These are phyloP conservation scores for Trichoderma aggressivum DNA, from an alignment of 2,329 filamentous ascomycete genomes.

Conservation along the genomic window DNA sequence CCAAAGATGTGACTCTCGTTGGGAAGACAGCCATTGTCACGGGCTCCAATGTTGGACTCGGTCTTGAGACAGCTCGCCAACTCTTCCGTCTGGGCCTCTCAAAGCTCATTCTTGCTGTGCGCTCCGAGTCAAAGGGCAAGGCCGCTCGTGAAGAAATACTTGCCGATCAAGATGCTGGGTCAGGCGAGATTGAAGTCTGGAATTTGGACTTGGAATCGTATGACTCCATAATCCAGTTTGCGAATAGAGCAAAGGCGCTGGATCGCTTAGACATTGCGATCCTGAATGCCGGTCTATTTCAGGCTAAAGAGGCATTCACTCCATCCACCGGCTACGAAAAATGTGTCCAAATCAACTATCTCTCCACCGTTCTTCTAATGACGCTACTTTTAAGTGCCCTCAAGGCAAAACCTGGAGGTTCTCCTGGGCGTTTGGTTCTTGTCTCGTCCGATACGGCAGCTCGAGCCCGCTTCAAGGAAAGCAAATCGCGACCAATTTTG, in stretches of 20 bases:
- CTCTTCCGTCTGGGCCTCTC: neutral
- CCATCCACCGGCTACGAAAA: neutral
- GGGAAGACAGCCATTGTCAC: neutral
- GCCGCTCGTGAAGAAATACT: neutral
- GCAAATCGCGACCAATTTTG: neutral
- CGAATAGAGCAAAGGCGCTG: neutral
- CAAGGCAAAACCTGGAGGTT: neutral
- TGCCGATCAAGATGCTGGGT: neutral
- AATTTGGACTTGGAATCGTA: neutral
- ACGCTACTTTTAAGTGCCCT: neutral
- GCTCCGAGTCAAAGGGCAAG: neutral
- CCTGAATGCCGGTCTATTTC: neutral
- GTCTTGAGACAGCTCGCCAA: neutral
- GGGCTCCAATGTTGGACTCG: neutral
- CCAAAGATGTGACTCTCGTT: neutral
- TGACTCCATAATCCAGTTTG: neutral
- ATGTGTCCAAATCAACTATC: neutral
- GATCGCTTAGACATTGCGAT: constrained; percentile 2
- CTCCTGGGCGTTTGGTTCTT: neutral
- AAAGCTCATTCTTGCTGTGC: constrained; percentile 6
- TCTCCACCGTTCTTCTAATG: constrained; percentile 1
- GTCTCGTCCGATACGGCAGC: neutral
- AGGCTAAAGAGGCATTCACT: neutral
- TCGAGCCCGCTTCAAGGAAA: neutral
- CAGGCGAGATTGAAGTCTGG: neutral